These are phyloP conservation scores for Fomitopsis palustris DNA, from an alignment of 1,284 basidiomycete species.

Conservation along the genomic window DNA sequence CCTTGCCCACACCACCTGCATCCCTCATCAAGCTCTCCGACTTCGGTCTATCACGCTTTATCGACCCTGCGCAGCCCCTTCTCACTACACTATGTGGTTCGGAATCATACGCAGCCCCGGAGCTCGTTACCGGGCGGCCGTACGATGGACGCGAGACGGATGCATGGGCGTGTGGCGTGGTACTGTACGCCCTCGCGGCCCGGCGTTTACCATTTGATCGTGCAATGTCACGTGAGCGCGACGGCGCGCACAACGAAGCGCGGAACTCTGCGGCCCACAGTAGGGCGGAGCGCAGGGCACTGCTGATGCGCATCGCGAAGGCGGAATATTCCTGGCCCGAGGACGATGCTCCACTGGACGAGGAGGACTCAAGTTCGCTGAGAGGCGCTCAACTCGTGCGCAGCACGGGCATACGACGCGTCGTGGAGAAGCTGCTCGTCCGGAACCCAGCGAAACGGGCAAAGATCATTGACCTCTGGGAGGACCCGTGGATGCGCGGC, in stretches of 20 bases:
- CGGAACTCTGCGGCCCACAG: constrained; percentile 1
- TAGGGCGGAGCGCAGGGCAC: constrained; percentile 36
- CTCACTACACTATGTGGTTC: constrained; percentile 88
- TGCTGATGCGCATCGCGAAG: constrained; percentile 76
- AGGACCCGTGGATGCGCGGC: constrained; percentile 57
- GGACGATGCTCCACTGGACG: constrained; percentile 8
- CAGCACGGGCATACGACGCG: constrained; percentile 44
- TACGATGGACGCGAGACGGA: constrained; percentile 91
- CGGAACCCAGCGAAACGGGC: constrained; percentile 64
- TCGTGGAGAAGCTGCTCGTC: constrained; percentile 64
- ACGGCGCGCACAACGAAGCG: neutral
- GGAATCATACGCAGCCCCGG: constrained; percentile 90
- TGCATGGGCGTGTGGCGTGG: constrained; percentile 88
- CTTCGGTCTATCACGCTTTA: constrained; percentile 87
- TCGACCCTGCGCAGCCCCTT: constrained; percentile 66
- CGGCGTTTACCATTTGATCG: constrained; percentile 72
- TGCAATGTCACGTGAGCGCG: constrained; percentile 6
- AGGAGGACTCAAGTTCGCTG: constrained; percentile 13
- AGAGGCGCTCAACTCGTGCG: constrained; percentile 33
- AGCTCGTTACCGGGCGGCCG: constrained; percentile 66
- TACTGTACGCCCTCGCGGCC: constrained; percentile 80
- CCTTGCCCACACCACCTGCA: constrained; percentile 39
- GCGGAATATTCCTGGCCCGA: constrained; percentile 75
- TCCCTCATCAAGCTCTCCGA: constrained; percentile 87
- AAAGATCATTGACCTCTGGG: constrained; percentile 62